These are phyloP conservation scores for Eucalyptus pauciflora DNA, from an alignment of 345 rosid species.

Conservation along the genomic window DNA sequence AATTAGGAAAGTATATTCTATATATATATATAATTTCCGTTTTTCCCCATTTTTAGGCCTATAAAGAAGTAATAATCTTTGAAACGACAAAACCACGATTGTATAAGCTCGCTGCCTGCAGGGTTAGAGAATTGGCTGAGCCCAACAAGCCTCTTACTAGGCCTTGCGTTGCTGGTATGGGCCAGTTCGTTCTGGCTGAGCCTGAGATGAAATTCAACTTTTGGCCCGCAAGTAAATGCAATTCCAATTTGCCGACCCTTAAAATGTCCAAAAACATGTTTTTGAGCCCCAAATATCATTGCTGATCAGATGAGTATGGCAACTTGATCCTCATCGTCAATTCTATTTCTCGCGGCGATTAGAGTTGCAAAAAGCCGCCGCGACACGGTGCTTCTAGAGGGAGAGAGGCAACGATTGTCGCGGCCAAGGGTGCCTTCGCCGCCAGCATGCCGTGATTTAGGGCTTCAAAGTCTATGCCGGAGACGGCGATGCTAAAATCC, in stretches of 20 bases:
- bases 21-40: too few species aligned
- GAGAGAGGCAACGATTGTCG: not conserved
- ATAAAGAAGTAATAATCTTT: not conserved
- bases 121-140: not conserved
- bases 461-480: not conserved
- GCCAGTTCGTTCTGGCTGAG: not conserved
- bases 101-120: not conserved
- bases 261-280: not conserved
- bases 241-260: not conserved
- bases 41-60: not conserved
- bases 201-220: not conserved
- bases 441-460: not conserved
- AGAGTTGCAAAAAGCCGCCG: not conserved
- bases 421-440: not conserved
- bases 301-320: not conserved
- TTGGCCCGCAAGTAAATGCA: not conserved
- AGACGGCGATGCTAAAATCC: not conserved
- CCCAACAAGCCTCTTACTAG: not conserved
- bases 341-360: not conserved
- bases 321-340: not conserved
- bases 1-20: not conserved
- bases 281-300: not conserved
- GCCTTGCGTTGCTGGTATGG: not conserved
- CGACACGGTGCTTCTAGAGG: not conserved
- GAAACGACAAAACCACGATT: not conserved